Base-by-base conservation (phyloP, 2,329 filamentous ascomycete species). In the Botrytis fragariae region DNA sequence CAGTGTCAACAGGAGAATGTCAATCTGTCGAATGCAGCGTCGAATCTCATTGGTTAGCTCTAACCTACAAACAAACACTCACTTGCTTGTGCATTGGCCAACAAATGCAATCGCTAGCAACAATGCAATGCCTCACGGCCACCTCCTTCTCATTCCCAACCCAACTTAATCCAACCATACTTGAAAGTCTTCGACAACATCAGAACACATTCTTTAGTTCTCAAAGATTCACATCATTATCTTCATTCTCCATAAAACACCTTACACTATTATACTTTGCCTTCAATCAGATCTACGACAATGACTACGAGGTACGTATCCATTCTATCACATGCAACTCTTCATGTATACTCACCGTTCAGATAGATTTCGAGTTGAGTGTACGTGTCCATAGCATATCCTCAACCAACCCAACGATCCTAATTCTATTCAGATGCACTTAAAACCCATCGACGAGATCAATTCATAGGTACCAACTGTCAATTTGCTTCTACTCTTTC, bases 391-490 rank as follows among this genome's bases (percentile, higher is more conserved):
- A 67, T 59, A 51, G 54, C 69, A 42, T 48, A 54, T 71, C 39
- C n/a, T n/a, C 44, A 68, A 48, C 64, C n/a, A 45, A 20, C 37
- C 18, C 8, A 37, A 12, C 60, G 20, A 74, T 57, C 73, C 72
- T 70, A 60, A 39, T 57, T 45, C 25, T 60, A n/a, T 29, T 22
- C 76, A 91, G 90, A 92, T 84, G 86, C 88, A 64, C 85, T 89
- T 79, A 90, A 97, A 88, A 95, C 94, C 70, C 95, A 98, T 84
- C 89, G 95, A 72, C 87, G 95, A 81, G 95, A 98, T 82, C 95
- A 98, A 82, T 90, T 98, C 79, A 94, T 94, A 83, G 87, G 92
- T 92, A 85, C 74, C 82, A 57, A 45, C 29, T 54, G 29, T 29
- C 48, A 39, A 57, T 42, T 57, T 68, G 2, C 29, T 54, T 68